Percentiles rank a stretch among this genome's conserved stretches.
phyloP scores from a whole-genome alignment of 176 grass and related monocot species.

The Aegilops tauschii region DNA sequence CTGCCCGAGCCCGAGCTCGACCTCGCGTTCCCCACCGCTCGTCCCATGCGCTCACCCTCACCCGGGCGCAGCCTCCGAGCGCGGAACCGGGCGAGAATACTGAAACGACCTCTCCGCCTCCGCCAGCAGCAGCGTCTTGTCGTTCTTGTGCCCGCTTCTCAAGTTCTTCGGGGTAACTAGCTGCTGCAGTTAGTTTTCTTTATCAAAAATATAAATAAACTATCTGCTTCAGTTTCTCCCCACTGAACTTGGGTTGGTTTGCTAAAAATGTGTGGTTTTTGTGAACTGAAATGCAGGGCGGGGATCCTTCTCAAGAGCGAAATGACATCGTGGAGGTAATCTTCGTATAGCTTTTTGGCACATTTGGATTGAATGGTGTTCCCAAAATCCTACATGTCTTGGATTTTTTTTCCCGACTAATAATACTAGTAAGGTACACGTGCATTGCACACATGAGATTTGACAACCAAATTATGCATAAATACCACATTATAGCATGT shows the following conservation, averaged over 20 bases:
- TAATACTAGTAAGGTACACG: no score
- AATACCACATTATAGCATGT: no score
- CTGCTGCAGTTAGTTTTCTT: neutral
- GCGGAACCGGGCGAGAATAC: neutral
- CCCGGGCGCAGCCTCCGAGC: constrained; percentile 26
- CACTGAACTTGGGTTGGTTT: neutral
- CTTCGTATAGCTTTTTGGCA: neutral
- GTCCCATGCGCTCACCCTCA: neutral
- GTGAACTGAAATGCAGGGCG: constrained; percentile 47
- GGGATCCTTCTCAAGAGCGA: constrained; percentile 70
- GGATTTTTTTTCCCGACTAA: no score
- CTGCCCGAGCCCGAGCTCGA: neutral
- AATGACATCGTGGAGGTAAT: constrained; percentile 81
- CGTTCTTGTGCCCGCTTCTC: constrained; percentile 83
- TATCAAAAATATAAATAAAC: constrained; percentile 6
- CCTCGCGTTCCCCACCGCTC: neutral
- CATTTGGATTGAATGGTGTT: neutral
- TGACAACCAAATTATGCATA: no score
- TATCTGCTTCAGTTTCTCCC: neutral
- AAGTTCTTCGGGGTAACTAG: constrained; percentile 71
- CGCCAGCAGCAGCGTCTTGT: constrained; percentile 50
- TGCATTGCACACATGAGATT: no score
- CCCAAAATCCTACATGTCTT: no score
- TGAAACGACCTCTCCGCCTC: neutral
- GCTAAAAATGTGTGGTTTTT: neutral